Conservation (phyloP, 768 basidiomycete genomes). For the Fistulinella prunicolor region DNA sequence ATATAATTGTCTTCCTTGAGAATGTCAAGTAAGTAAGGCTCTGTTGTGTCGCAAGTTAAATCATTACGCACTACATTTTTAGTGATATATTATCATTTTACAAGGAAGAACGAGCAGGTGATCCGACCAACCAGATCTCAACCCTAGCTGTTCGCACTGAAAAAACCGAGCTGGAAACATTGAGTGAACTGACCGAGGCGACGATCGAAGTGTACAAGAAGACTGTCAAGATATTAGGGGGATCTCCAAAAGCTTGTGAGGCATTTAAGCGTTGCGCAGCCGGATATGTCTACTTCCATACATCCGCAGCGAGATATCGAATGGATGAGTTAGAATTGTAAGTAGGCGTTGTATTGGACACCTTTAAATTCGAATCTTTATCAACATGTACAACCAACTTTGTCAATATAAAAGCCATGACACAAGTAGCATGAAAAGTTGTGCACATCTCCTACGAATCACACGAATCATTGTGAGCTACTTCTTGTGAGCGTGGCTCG, state of each 20-base stretch:
- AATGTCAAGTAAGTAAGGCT: slow-evolving; percentile 37
- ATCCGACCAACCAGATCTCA: slow-evolving; percentile 36
- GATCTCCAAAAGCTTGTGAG: slow-evolving; percentile 1
- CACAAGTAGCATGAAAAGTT: no score
- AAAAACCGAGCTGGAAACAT: slow-evolving; percentile 27
- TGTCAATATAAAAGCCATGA: no score
- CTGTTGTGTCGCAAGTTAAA: neutral
- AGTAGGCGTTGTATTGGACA: no score
- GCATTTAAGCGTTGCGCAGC: slow-evolving; percentile 3
- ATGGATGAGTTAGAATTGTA: neutral
- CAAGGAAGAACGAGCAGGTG: slow-evolving; percentile 38
- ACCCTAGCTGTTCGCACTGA: slow-evolving; percentile 24
- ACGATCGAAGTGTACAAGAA: slow-evolving; percentile 13
- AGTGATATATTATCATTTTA: slow-evolving; percentile 43
- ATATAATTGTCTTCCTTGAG: slow-evolving; percentile 32
- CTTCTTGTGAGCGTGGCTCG: no score
- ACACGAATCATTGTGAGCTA: no score
- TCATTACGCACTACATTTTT: neutral
- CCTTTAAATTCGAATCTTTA: no score
- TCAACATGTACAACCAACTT: no score
- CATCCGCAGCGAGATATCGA: neutral
- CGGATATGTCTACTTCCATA: slow-evolving; percentile 5
- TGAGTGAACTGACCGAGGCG: slow-evolving; percentile 24
- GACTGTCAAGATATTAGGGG: slow-evolving; percentile 19
- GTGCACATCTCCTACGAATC: no score